A percentile compares a stretch with the other conserved stretches of the same genome.
These are phyloP conservation scores for Acrocalymma vagum DNA, from an alignment of 2,329 filamentous ascomycete species.

Conservation along the genomic window DNA sequence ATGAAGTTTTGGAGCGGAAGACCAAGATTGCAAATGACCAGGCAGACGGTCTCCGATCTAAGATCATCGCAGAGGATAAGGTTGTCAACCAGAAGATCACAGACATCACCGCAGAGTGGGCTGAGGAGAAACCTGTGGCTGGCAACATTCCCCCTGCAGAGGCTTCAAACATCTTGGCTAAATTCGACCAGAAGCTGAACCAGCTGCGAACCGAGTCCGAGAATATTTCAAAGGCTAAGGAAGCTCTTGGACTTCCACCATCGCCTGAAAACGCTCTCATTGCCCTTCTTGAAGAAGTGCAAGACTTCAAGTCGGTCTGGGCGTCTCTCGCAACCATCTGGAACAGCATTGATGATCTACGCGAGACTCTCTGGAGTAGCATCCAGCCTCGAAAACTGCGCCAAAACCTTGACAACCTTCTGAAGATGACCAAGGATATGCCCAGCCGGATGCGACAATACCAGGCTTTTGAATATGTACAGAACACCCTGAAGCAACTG, in stretches of 20 bases:
- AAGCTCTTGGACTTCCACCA: constrained; percentile 88
- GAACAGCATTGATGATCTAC: constrained; percentile 92
- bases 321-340: constrained; percentile 94
- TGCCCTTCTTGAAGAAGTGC: constrained; percentile 92
- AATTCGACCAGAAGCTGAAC: constrained; percentile 86
- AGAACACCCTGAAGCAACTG: constrained; percentile 85
- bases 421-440: constrained; percentile 99
- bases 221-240: constrained; percentile 96
- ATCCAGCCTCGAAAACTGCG: constrained; percentile 94
- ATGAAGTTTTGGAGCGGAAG: constrained; percentile 91
- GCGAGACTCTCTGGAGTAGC: constrained; percentile 92
- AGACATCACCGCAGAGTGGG: constrained; percentile 88
- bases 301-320: constrained; percentile 99
- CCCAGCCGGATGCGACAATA: constrained; percentile 99
- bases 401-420: constrained; percentile 85
- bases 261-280: constrained; percentile 81
- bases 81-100: constrained; percentile 87
- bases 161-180: constrained; percentile 81
- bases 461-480: constrained; percentile 98
- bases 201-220: constrained; percentile 86
- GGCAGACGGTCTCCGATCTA: constrained; percentile 91
- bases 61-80: constrained; percentile 93
- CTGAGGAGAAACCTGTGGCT: constrained; percentile 95
- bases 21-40: constrained; percentile 96
- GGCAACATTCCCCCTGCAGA: constrained; percentile 91